Conservation (phyloP, 495 filamentous ascomycete genomes). For the Amorphotheca resinae region DNA sequence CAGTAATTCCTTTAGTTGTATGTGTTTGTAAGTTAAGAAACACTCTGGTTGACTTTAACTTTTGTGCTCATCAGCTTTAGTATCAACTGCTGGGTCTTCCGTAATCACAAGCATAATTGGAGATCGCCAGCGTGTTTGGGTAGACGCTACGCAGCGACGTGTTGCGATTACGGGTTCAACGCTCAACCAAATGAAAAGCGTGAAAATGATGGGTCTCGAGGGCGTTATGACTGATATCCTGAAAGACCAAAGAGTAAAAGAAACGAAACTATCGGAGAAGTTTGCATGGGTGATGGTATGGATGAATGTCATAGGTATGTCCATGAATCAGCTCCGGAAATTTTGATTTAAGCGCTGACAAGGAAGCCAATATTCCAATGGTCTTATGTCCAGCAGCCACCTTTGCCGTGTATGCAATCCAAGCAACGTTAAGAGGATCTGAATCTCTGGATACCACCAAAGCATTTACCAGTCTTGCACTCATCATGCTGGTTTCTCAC, state of each 20-base stretch:
- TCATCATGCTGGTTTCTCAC: conserved; percentile 25
- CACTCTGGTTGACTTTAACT: too few relatives aligned
- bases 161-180: conserved; percentile 23
- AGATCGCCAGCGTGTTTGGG: conserved; percentile 31
- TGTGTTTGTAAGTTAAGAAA: conserved; percentile 20
- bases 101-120: conserved; percentile 8
- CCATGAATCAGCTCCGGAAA: background rate
- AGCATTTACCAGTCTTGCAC: conserved; percentile 28
- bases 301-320: background rate
- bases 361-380: conserved; percentile 10
- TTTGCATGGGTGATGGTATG: background rate
- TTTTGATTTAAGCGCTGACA: background rate
- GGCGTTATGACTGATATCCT: conserved; percentile 14
- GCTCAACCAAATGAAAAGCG: conserved; percentile 25
- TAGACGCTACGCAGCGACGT: conserved; percentile 31
- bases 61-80: background rate
- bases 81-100: conserved; percentile 3
- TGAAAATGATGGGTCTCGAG: conserved; percentile 27
- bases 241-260: conserved; percentile 14
- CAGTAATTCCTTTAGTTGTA: conserved; percentile 8
- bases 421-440: conserved; percentile 14
- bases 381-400: conserved; percentile 31
- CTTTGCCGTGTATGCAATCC: conserved; percentile 26
- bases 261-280: background rate
- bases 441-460: conserved; percentile 13